These are phyloP conservation scores for Erythrobasidium yunnanense DNA, from an alignment of 768 basidiomycete genomes.

Conservation along the genomic window DNA sequence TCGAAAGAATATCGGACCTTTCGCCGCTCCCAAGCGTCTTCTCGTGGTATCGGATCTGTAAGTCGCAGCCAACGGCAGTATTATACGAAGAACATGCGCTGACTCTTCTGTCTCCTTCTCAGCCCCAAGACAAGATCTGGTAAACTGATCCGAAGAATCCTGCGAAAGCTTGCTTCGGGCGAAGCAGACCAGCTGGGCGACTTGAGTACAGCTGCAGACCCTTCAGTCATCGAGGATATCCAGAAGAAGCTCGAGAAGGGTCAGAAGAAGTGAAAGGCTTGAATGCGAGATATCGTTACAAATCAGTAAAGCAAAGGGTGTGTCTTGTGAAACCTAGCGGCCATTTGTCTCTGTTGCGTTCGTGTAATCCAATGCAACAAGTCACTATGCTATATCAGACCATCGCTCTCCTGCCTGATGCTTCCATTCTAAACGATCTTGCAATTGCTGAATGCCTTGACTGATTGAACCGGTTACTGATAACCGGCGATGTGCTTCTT, in stretches of 20 bases:
- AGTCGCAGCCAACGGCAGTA: neutral
- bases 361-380: no score
- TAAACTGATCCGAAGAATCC: constrained; percentile 84
- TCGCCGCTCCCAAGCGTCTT: constrained; percentile 91
- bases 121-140: constrained; percentile 72
- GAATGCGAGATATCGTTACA: neutral
- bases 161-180: constrained; percentile 90
- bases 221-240: constrained; percentile 68
- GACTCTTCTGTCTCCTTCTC: constrained; percentile 46
- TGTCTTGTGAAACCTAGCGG: no score
- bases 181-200: constrained; percentile 94
- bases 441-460: no score
- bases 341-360: no score
- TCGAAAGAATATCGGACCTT: constrained; percentile 93
- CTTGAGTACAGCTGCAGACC: constrained; percentile 84
- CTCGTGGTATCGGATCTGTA: constrained; percentile 49
- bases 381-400: no score
- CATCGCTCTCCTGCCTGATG: no score
- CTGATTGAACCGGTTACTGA: no score
- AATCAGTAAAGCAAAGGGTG: no score
- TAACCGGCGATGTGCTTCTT: no score
- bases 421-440: no score
- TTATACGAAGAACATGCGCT: neutral
- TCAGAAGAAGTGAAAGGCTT: neutral
- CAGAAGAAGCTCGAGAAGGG: neutral